Base-by-base conservation (phyloP, 2,329 filamentous ascomycete genomes). In the Fusarium coffeatum region DNA sequence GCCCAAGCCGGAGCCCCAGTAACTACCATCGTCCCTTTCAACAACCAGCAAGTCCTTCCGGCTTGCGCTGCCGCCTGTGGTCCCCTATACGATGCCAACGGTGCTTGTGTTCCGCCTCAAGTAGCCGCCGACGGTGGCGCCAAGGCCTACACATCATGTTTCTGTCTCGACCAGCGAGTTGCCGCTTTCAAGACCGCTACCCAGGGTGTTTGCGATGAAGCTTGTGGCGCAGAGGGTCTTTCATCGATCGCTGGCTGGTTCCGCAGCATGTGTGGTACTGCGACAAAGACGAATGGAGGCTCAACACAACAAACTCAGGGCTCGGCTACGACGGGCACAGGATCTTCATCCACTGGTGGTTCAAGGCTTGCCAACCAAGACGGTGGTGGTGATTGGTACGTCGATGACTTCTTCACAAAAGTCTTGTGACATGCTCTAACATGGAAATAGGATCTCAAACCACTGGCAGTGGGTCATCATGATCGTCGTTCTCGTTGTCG, bases 381-480 rank as follows among this genome's bases (percentile, higher is more conserved):
- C 8, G 80, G 80, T 9, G 80, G 82, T 25, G 82, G 83, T 43
- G 80, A 81, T 55, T 88, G 86, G 86, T 87, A 80, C 74, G 83
- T 66, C 6, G 27, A 23, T 34, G 6, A 16, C 23, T 62, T n/a
- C 10, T 49, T n/a, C 15, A 12, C 22, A 8, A 16, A 25, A 12
- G 4, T 13, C 20, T 34, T 4, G 8, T 42, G 22, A 28, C 28
- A 27, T 28, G 7, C 41, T 41, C 64, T 74, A 45, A 69, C 45
- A 12, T 20, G 28, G 23, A 28, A 46, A 37, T 66, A 93, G 92
- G 91, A 81, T 92, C 51, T 84, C 86, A 10, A 85, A 83, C 28
- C 92, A 95, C 79, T 93, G 88, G 83, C 86, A 89, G 82, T 97
- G 93, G 93, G 88, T 97, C 47, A 85, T 95, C 67, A 93, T 96